Conservation (phyloP, 495 filamentous ascomycete genomes). For the Neurospora sp. region DNA sequence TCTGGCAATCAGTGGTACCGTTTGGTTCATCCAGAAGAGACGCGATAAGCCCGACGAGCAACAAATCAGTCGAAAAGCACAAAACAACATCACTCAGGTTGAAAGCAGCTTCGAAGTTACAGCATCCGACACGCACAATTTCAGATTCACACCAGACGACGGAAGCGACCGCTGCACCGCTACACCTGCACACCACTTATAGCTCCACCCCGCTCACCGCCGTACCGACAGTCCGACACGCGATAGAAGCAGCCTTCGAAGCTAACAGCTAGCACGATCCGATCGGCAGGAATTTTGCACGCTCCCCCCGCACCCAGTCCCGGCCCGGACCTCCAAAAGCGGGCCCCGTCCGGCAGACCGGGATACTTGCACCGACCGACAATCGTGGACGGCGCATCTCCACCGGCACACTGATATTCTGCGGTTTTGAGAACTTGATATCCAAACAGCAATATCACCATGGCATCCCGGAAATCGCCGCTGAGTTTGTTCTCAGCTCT, state of each 20-base stretch:
- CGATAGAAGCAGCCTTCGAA: neutral
- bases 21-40: neutral
- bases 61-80: neutral
- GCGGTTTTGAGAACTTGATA: neutral
- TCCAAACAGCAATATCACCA: neutral
- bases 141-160: neutral
- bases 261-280: neutral
- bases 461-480: constrained; percentile 5
- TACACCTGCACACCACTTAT: neutral
- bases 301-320: neutral
- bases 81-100: neutral
- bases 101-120: neutral
- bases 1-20: neutral
- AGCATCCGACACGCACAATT: neutral
- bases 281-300: neutral
- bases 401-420: neutral
- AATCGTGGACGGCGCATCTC: neutral
- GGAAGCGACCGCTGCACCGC: neutral
- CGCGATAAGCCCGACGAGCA: neutral
- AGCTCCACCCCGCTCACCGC: neutral
- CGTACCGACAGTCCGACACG: neutral
- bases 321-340: neutral
- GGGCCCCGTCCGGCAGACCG: neutral
- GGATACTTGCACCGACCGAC: neutral
- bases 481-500: constrained; percentile 15